phyloP scores from a whole-genome alignment of 2,329 filamentous ascomycete species.

The Aschersonia sp. region DNA sequence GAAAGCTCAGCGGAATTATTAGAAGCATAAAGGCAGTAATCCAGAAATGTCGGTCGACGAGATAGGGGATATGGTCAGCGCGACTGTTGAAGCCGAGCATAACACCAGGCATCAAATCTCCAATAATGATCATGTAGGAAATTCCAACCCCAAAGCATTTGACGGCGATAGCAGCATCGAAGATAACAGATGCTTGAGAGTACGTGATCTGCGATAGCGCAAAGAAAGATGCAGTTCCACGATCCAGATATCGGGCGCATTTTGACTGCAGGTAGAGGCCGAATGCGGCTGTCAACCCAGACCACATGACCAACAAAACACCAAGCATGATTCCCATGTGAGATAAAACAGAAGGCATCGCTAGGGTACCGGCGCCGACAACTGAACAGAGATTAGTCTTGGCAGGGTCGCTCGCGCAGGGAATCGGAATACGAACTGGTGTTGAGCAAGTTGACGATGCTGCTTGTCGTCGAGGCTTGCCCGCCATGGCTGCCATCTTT shows the following conservation, averaged over 20 bases:
- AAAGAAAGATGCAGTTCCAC: conserved; percentile 82
- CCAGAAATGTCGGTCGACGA: conserved; percentile 91
- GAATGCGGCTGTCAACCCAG: conserved; percentile 75
- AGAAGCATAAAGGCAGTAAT: conserved; percentile 95
- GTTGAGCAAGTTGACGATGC: conserved; percentile 89
- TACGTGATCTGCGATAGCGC: conserved; percentile 95
- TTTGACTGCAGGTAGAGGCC: conserved; percentile 88
- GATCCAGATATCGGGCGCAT: conserved; percentile 85
- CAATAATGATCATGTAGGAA: conserved; percentile 97
- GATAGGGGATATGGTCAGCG: conserved; percentile 47
- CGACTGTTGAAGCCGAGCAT: conserved; percentile 63
- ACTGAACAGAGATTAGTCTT: conserved; percentile 34
- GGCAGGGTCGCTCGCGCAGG: background rate
- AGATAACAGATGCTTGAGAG: conserved; percentile 86
- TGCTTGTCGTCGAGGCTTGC: conserved; percentile 77
- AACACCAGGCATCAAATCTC: conserved; percentile 94
- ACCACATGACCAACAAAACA: conserved; percentile 76
- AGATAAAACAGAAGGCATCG: conserved; percentile 88
- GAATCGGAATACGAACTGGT: conserved; percentile 50
- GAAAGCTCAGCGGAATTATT: conserved; percentile 86
- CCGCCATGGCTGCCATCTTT: conserved; percentile 56
- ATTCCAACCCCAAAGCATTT: conserved; percentile 98
- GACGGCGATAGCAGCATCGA: conserved; percentile 88
- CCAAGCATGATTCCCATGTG: conserved; percentile 90
- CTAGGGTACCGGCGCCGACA: conserved; percentile 83